Base-by-base conservation (phyloP, 306 rosid genomes). In the Castanea mollissima region DNA sequence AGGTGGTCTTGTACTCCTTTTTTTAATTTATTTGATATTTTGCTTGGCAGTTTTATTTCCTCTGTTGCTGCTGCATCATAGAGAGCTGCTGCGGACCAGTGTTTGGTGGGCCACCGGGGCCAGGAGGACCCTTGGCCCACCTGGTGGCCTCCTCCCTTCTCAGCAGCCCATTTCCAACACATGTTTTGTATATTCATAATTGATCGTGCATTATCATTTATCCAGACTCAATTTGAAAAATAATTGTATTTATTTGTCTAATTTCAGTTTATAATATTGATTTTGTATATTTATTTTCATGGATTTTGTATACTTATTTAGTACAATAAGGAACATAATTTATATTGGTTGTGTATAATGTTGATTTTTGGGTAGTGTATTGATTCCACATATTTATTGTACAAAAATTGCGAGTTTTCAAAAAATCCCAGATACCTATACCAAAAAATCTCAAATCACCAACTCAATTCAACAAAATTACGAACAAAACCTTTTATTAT, bases 21-120 rank as follows among this genome's bases (percentile, higher is more conserved):
- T 21, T 18, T 14, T 2, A 16, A 7, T 46, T 16, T 3, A 67
- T 18, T 12, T 46, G 13, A 25, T 38, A 12, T 71, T 51, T 71
- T 52, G 57, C 8, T 49, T 51, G 59, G 75, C 75, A 71, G 62
- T 71, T 25, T 12, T 23, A 71, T 54, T 12, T 71, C 75, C 60
- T 71, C 52, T 71, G 44, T 15, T 51, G 75, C 35, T 71, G 75
- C 75, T 51, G 60, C 71, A 65, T 65, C 25, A 1, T 65, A 1
- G 71, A 65, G 51, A 3, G 49, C 60, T 44, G 75, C 75, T 51
- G 60, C 1, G 75, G 75, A 27, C 75, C 75, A 71, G 21, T 71
- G 16, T 49, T 12, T 49, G 54, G 54, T 49, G 32, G 69, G 15
- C 74, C 73, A 68, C 73, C 74, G 4, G 74, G 70, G 35, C 73